Evolutionary conservation across 1,284 basidiomycete genomes (phyloP).

Genomic region (Naganishia albida): DNA sequence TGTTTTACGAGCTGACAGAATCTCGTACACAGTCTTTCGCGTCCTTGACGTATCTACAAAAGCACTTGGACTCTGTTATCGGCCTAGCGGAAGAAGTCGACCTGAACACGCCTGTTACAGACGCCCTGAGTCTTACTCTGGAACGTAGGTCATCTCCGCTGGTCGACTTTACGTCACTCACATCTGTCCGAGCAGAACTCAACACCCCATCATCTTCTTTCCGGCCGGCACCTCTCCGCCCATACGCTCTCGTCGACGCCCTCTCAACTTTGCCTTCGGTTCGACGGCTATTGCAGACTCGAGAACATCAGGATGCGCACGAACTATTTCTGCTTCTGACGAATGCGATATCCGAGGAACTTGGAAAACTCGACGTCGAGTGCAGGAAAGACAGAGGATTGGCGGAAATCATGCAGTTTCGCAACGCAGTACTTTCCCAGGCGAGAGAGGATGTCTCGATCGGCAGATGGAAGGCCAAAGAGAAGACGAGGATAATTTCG

Average conservation of each 20-base stretch:
- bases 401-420: constrained; percentile 15
- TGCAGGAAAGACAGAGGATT: constrained; percentile 30
- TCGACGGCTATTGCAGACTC: constrained; percentile 72
- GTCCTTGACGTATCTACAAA: constrained; percentile 73
- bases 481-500: constrained; percentile 42
- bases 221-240: constrained; percentile 63
- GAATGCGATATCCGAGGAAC: constrained; percentile 80
- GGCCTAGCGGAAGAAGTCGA: constrained; percentile 71
- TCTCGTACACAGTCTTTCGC: constrained; percentile 69
- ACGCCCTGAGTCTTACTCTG: constrained; percentile 69
- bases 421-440: constrained; percentile 1
- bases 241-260: constrained; percentile 68
- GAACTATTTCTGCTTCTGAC: constrained; percentile 90
- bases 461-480: constrained; percentile 28
- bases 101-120: constrained; percentile 77
- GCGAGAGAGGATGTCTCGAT: neutral
- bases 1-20: constrained; percentile 12
- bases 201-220: constrained; percentile 66
- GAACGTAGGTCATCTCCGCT: constrained; percentile 57
- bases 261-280: constrained; percentile 63
- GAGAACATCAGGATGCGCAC: constrained; percentile 92
- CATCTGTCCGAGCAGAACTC: constrained; percentile 61
- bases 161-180: neutral
- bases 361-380: constrained; percentile 53
- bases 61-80: constrained; percentile 71